Conservation (phyloP, 148 eudicot species). For the Camellia japonica region DNA sequence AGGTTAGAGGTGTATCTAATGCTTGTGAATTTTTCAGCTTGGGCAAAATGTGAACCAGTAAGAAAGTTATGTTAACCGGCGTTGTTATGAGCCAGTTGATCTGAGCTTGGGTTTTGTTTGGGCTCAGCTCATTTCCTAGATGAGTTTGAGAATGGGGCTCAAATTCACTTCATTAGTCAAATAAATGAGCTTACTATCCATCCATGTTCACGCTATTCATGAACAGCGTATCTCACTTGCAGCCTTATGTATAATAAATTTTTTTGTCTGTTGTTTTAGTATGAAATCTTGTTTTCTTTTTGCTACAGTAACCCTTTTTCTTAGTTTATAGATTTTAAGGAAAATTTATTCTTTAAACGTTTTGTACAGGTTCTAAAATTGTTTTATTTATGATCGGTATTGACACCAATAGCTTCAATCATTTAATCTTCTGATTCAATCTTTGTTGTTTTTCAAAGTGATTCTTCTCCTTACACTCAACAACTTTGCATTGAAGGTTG, state of each 20-base stretch:
- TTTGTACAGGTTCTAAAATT: background rate
- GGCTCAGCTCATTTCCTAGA: background rate
- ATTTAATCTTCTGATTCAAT: background rate
- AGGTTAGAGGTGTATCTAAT: background rate
- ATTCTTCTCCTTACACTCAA: conserved; percentile 19
- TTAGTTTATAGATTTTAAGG: background rate
- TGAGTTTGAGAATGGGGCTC: background rate
- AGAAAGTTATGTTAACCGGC: background rate
- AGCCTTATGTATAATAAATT: background rate
- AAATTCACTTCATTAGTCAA: background rate
- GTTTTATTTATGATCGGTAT: background rate
- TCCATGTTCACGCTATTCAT: background rate
- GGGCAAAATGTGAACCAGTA: background rate
- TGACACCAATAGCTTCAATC: background rate
- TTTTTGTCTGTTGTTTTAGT: background rate
- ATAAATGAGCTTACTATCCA: background rate
- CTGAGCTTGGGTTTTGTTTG: conserved; percentile 3
- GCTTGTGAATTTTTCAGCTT: background rate
- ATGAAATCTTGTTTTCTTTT: background rate
- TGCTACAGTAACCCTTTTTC: background rate
- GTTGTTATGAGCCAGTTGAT: background rate
- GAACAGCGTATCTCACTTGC: background rate
- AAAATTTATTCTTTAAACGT: background rate
- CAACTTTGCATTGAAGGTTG: conserved; percentile 52
- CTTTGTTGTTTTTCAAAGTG: background rate